Percentiles rank a stretch among this genome's conserved stretches.
These are phyloP conservation scores for Lippia alba DNA, from an alignment of 305 asterid species.

Conservation along the genomic window DNA sequence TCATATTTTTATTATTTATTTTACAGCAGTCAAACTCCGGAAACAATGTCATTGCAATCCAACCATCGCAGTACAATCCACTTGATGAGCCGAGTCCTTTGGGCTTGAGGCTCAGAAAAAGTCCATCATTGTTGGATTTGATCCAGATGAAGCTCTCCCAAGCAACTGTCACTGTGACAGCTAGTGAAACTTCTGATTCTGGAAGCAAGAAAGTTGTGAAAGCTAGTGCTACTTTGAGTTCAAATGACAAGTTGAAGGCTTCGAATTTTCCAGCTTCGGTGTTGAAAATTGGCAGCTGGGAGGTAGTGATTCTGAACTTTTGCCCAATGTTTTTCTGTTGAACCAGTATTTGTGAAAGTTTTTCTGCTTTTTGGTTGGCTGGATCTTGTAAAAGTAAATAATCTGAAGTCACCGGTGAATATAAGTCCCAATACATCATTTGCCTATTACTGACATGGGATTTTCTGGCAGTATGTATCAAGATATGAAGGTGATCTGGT, in stretches of 20 bases:
- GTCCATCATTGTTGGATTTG: slow-evolving; percentile 73
- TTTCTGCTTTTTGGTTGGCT: background rate
- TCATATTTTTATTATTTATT: slow-evolving; percentile 4
- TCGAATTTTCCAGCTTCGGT: slow-evolving; percentile 72
- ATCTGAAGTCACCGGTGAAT: slow-evolving; percentile 13
- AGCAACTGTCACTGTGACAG: slow-evolving; percentile 35
- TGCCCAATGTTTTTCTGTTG: slow-evolving; percentile 13
- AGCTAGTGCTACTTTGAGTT: slow-evolving; percentile 45
- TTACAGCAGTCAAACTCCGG: slow-evolving; percentile 46
- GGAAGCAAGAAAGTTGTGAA: slow-evolving; percentile 48
- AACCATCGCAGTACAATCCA: slow-evolving; percentile 63
- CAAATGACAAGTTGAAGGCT: slow-evolving; percentile 81
- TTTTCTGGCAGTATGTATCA: slow-evolving; percentile 67
- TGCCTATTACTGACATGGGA: slow-evolving; percentile 23
- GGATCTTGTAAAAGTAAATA: slow-evolving; percentile 1
- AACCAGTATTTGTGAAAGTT: background rate
- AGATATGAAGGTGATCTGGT: slow-evolving; percentile 85
- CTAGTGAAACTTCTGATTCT: slow-evolving; percentile 37
- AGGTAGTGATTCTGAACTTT: slow-evolving; percentile 51
- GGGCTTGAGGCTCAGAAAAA: slow-evolving; percentile 79
- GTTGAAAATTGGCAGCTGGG: slow-evolving; percentile 86
- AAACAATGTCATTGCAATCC: slow-evolving; percentile 39
- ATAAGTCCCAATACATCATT: slow-evolving; percentile 8
- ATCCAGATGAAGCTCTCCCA: slow-evolving; percentile 74
- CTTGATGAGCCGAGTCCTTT: slow-evolving; percentile 89